These are phyloP conservation scores for Saussurea involucrata DNA, from an alignment of 129 eudicot genomes.

Conservation along the genomic window DNA sequence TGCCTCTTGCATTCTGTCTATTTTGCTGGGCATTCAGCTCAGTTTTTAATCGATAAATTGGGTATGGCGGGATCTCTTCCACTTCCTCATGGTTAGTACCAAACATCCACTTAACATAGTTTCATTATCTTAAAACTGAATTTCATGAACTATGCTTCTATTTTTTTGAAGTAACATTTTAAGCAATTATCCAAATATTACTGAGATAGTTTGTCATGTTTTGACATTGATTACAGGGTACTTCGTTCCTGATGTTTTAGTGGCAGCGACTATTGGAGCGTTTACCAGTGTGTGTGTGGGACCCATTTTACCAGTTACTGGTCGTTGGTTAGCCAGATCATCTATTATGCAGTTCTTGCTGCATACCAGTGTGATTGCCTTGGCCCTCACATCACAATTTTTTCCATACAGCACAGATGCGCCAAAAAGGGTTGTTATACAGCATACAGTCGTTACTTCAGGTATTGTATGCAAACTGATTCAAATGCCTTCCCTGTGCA, in stretches of 20 bases:
- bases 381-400: constrained; percentile 78
- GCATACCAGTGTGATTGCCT: constrained; percentile 55
- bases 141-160: background rate
- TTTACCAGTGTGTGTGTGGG: constrained; percentile 76
- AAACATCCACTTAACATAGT: background rate
- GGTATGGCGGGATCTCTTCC: constrained; percentile 97
- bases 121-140: background rate
- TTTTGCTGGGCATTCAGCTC: constrained; percentile 68
- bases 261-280: constrained; percentile 64
- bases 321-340: constrained; percentile 66
- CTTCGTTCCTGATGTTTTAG: constrained; percentile 67
- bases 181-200: background rate
- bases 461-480: constrained; percentile 36
- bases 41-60: constrained; percentile 86
- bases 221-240: constrained; percentile 54
- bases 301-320: constrained; percentile 68
- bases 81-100: constrained; percentile 84
- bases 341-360: constrained; percentile 57
- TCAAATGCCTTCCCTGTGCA: background rate
- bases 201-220: background rate
- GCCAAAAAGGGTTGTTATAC: constrained; percentile 74
- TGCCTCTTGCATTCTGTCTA: constrained; percentile 66
- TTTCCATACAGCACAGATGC: constrained; percentile 83
- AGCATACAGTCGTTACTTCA: constrained; percentile 62
- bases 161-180: background rate